A percentile compares a stretch with the other conserved stretches of the same genome.
Evolutionary conservation across 768 basidiomycete species (phyloP).

Genomic region (Rossbeevera mucosa): DNA sequence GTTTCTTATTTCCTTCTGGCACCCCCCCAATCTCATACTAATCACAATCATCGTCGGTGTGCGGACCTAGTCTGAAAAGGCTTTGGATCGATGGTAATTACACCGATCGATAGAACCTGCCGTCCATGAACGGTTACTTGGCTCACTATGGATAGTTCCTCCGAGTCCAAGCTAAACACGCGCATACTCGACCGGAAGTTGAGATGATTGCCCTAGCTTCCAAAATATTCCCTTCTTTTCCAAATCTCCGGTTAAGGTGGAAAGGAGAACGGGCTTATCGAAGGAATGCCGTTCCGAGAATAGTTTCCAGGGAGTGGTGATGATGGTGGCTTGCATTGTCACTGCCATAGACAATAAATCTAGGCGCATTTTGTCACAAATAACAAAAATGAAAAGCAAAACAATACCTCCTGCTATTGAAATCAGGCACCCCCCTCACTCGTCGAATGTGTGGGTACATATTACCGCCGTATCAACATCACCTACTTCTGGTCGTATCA

Average conservation of each 20-base stretch:
- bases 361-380: neutral
- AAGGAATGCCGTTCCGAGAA: neutral
- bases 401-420: neutral
- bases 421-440: neutral
- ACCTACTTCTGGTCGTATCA: conserved; percentile 7
- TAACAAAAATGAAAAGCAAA: neutral
- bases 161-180: neutral
- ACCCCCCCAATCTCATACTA: neutral
- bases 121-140: conserved; percentile 5
- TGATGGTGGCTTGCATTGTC: neutral
- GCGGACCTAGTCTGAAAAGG: conserved; percentile 9
- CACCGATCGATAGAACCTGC: conserved; percentile 18
- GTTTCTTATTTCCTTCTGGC: neutral
- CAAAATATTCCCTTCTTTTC: neutral
- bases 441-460: neutral
- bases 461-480: conserved; percentile 14
- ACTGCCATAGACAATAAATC: neutral
- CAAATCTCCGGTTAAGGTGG: neutral
- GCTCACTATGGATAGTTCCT: neutral
- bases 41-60: conserved; percentile 13
- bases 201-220: neutral
- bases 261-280: neutral
- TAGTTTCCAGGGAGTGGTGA: neutral
- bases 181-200: neutral
- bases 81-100: conserved; percentile 15